Conservation (phyloP, 1,284 basidiomycete species). For the Cronartium quercuum region DNA sequence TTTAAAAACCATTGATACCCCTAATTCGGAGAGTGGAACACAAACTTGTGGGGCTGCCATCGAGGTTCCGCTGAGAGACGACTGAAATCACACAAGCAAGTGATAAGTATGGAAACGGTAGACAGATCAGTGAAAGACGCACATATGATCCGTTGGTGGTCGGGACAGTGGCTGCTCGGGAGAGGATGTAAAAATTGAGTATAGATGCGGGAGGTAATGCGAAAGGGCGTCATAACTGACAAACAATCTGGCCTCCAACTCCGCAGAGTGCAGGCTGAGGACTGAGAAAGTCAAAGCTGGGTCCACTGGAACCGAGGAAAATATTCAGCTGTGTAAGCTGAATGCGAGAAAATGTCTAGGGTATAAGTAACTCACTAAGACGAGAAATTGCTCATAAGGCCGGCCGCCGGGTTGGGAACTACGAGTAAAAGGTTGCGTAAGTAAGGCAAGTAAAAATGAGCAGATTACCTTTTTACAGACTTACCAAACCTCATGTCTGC, state of each 20-base stretch:
- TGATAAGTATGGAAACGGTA: neutral
- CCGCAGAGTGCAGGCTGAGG: constrained; percentile 11
- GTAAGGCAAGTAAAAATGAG: neutral
- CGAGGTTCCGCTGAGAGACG: constrained; percentile 18
- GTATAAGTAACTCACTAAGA: neutral
- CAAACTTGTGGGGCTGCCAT: constrained; percentile 34
- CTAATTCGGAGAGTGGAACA: neutral
- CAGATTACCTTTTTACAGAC: neutral
- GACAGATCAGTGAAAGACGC: neutral
- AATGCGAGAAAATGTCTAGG: neutral
- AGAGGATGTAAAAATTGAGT: neutral
- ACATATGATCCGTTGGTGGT: constrained; percentile 21
- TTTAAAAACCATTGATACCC: neutral
- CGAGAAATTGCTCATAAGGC: neutral
- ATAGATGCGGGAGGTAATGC: neutral
- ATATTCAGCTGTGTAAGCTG: neutral
- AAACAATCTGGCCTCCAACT: constrained; percentile 27
- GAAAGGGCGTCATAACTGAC: neutral
- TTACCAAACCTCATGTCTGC: constrained; percentile 10
- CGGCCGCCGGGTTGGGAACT: neutral
- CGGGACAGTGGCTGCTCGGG: constrained; percentile 23
- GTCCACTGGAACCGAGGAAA: constrained; percentile 16
- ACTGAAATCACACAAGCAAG: neutral
- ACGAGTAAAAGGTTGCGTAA: neutral
- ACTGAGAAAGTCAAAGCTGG: constrained; percentile 29